Conservation (phyloP, 176 grass and related monocot genomes). For the Oryza australiensis region DNA sequence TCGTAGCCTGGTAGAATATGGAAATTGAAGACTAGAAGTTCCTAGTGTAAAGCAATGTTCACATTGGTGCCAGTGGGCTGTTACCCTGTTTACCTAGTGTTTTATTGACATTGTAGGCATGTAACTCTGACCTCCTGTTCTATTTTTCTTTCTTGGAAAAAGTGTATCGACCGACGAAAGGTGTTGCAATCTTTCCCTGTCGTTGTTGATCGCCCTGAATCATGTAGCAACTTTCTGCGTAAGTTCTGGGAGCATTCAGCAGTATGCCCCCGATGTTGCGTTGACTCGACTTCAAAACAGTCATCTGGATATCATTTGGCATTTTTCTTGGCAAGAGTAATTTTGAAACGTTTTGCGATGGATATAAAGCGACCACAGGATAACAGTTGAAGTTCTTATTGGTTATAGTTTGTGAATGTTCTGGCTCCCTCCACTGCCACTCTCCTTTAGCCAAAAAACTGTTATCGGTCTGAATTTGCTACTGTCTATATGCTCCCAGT, state of each 20-base stretch:
- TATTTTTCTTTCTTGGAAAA: neutral
- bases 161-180: neutral
- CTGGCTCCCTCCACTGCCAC: slow-evolving; percentile 4
- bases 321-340: slow-evolving; percentile 35
- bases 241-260: neutral
- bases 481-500: neutral
- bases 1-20: slow-evolving; percentile 24
- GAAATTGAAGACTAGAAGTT: slow-evolving; percentile 34
- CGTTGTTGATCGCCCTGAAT: neutral
- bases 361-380: slow-evolving; percentile 7
- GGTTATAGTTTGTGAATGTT: slow-evolving; percentile 30
- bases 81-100: slow-evolving; percentile 27
- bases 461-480: neutral
- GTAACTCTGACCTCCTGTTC: slow-evolving; percentile 21
- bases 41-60: slow-evolving; percentile 41
- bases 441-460: neutral
- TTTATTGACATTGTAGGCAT: slow-evolving; percentile 43
- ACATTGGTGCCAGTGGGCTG: neutral
- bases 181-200: neutral
- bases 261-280: neutral
- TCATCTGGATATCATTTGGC: neutral
- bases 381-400: slow-evolving; percentile 18
- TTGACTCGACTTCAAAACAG: neutral
- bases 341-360: slow-evolving; percentile 6
- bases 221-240: neutral